Conservation (phyloP, 2,329 filamentous ascomycete genomes). For the Cladorrhinum sp. region DNA sequence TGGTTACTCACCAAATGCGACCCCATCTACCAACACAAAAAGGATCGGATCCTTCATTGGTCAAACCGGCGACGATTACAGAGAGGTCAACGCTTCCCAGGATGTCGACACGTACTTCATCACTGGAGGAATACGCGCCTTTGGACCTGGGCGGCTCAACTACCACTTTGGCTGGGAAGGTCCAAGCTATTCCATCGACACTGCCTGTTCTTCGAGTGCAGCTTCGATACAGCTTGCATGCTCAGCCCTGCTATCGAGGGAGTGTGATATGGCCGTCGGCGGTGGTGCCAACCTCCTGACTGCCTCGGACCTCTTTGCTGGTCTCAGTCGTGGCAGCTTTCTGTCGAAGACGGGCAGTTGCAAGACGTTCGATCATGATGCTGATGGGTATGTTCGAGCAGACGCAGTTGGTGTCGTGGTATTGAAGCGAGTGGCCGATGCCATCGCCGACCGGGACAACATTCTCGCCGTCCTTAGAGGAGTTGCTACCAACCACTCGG, state of each 20-base stretch:
- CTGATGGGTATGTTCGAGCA: constrained; percentile 56
- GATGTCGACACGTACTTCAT: constrained; percentile 54
- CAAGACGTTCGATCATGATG: constrained; percentile 62
- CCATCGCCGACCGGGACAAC: constrained; percentile 58
- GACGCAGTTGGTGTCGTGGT: constrained; percentile 49
- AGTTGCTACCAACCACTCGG: constrained; percentile 68
- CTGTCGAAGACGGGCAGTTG: constrained; percentile 22
- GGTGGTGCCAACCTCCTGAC: constrained; percentile 51
- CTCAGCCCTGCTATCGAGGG: constrained; percentile 38
- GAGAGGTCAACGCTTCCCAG: constrained; percentile 65
- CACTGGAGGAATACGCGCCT: constrained; percentile 32
- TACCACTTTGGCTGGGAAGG: constrained; percentile 71
- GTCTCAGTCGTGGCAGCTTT: constrained; percentile 14
- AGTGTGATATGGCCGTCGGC: constrained; percentile 38
- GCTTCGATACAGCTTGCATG: constrained; percentile 55
- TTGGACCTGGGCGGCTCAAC: constrained; percentile 53
- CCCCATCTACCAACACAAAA: constrained; percentile 12
- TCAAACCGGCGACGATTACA: constrained; percentile 67
- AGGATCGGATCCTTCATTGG: constrained; percentile 67
- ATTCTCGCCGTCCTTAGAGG: constrained; percentile 61
- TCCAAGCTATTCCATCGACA: constrained; percentile 65
- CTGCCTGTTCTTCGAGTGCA: constrained; percentile 67
- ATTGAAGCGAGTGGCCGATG: constrained; percentile 49
- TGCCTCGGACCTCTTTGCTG: constrained; percentile 18
- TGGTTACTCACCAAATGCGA: constrained; percentile 10